Evolutionary conservation across 225 moss, liverwort and hornwort species (phyloP), one percentile per base, ranked within the genome.

Genomic region (Physcomitrium patens): DNA sequence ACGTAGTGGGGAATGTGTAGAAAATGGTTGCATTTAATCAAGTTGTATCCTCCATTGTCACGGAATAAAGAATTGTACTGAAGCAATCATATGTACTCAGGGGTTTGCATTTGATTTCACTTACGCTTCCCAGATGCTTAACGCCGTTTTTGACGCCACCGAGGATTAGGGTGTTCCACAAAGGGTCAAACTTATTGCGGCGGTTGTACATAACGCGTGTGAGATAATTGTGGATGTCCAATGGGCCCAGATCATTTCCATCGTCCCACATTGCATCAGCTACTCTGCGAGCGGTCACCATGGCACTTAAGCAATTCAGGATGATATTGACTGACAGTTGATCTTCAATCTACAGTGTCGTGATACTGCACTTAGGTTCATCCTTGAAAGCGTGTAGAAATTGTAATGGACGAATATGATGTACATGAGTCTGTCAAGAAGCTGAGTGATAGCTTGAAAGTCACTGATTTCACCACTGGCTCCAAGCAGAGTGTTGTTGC

Each of bases 241-340:
- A 79, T 3, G 94, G 96, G 44, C 94, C 91, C 77, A 97, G 46
- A 67, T 79, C 87, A 79, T 97, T 97, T 3, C 92, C 92, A 75
- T 97, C 96, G 63, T 97, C 96, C 91, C 91, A 97, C 96, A 97
- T 90, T 71, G 87, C 88, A 78, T 97, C 94, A 12, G 85, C 84
- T 52, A 94, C 71, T 78, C 93, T 96, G 90, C 3, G 26, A 75
- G 69, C 28, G 58, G 28, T 50, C 42, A 74, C 61, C 63, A 23
- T 52, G 49, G 31, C 31, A 31, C 31, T 31, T 31, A 2, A 31
- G 31, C 31, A 31, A 31, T 31, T 31, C 31, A 31, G 31, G 5
- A 5, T 5, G 5, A 31, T 31, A 31, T 31, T 5, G 5, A 31
- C 5, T 5, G 31, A 31, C 31, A 31, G 31, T 31, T 31, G 31